phyloP scores from a whole-genome alignment of 257 asterid species.

The Solanum raphanifolium region DNA sequence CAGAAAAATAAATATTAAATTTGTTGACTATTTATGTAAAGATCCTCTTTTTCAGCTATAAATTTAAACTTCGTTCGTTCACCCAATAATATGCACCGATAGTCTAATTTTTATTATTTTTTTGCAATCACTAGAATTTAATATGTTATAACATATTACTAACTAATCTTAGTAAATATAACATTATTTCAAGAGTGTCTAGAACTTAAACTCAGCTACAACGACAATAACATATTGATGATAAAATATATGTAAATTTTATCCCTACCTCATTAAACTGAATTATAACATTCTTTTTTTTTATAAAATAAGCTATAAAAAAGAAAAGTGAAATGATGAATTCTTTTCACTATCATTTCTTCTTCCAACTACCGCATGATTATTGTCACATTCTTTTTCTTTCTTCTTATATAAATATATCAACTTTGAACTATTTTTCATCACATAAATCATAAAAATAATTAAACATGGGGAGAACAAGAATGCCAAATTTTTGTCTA shows the following conservation, averaged over 20 bases:
- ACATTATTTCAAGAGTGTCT: too few relatives aligned
- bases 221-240: neutral
- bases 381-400: neutral
- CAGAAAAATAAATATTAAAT: neutral
- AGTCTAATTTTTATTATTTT: too few relatives aligned
- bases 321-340: neutral
- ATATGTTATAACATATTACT: neutral
- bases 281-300: neutral
- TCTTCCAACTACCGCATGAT: constrained; percentile 3
- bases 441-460: neutral
- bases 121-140: neutral
- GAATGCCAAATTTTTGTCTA: constrained; percentile 61
- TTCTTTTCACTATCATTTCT: neutral
- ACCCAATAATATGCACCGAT: neutral
- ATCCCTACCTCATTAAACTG: neutral
- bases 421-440: neutral
- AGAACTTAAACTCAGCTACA: neutral
- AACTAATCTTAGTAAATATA: neutral
- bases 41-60: neutral
- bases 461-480: constrained; percentile 33
- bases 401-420: constrained; percentile 18
- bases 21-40: neutral
- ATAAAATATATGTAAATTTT: fast-evolving
- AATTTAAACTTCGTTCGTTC: neutral
- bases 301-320: neutral